Conservation (phyloP, 805 yeast species). For the Wickerhamiella alocasiicola region DNA sequence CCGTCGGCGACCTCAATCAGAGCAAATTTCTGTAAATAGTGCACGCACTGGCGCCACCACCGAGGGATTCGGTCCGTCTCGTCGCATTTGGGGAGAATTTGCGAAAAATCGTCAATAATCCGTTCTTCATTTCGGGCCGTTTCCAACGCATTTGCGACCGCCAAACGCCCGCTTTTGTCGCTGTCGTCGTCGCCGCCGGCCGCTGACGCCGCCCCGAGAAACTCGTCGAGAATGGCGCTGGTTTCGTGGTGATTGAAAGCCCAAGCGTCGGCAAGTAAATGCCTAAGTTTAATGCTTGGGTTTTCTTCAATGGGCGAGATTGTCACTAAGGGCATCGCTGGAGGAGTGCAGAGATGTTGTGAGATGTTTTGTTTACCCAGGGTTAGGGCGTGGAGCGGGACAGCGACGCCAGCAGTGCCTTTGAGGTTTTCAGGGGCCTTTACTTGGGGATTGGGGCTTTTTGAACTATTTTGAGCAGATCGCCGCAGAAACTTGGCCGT, state of each 20-base stretch:
- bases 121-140: conserved; percentile 2
- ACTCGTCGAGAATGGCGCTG: conserved; percentile 1
- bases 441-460: too few species aligned
- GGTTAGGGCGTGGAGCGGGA: conserved; percentile 10
- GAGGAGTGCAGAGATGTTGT: background rate
- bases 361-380: conserved; percentile 2
- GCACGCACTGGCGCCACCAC: conserved; percentile 11
- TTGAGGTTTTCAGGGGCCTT: too few species aligned
- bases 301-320: conserved; percentile 7
- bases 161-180: background rate
- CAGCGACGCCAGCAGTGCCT: too few species aligned
- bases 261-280: background rate
- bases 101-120: background rate
- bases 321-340: conserved; percentile 7
- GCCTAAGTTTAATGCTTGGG: background rate
- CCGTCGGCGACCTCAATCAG: conserved; percentile 2
- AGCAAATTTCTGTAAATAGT: conserved; percentile 7
- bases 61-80: conserved; percentile 3
- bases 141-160: background rate
- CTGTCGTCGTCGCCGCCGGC: background rate
- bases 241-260: background rate
- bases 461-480: too few species aligned
- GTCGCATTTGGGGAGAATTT: conserved; percentile 3
- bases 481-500: too few species aligned
- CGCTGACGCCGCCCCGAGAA: too few species aligned